A percentile compares a stretch with the other conserved stretches of the same genome.
Conservation (phyloP, 345 rosid genomes). For the Lepidium africanum region DNA sequence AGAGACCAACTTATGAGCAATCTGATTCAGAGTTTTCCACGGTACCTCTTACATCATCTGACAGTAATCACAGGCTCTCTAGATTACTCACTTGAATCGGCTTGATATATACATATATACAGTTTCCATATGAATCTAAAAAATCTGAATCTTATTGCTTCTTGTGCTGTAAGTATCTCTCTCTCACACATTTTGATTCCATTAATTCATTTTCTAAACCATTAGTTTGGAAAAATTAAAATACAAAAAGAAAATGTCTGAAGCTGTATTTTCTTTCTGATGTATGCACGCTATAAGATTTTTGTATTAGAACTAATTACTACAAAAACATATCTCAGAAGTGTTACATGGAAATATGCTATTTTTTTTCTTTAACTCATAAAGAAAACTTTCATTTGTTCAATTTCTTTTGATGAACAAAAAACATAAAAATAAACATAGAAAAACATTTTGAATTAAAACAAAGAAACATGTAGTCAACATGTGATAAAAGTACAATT, state of each 20-base stretch:
- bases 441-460: background rate
- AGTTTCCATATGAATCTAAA: constrained; percentile 6
- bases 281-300: background rate
- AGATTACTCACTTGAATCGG: constrained; percentile 39
- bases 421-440: too few relatives aligned
- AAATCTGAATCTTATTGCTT: background rate
- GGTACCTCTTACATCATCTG: constrained; percentile 65
- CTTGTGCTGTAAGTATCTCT: constrained; percentile 14
- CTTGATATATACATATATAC: constrained; percentile 32
- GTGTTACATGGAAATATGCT: too few relatives aligned
- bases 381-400: too few relatives aligned
- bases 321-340: background rate
- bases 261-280: background rate
- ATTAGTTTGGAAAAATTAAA: background rate
- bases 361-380: too few relatives aligned
- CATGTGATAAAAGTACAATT: background rate
- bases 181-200: constrained; percentile 4
- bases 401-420: too few relatives aligned
- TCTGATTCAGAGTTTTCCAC: constrained; percentile 79
- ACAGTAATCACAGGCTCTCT: constrained; percentile 40
- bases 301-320: background rate
- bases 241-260: background rate
- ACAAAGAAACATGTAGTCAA: background rate
- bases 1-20: constrained; percentile 38
- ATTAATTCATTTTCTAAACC: constrained; percentile 1